phyloP scores from a whole-genome alignment of 202 grass and related monocot species.

The Zoysia matrella region DNA sequence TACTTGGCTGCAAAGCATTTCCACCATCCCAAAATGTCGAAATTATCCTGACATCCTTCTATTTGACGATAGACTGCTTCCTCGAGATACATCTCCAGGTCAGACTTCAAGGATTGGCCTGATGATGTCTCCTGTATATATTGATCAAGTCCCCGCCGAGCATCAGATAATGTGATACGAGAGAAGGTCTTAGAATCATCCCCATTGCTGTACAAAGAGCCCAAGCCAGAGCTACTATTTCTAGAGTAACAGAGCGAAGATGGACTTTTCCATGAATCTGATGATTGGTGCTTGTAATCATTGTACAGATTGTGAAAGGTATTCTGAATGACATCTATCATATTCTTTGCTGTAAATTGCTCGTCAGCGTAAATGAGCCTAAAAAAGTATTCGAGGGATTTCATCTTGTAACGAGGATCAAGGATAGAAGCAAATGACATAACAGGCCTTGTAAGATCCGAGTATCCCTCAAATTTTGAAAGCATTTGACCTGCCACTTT shows the following conservation, averaged over 20 bases:
- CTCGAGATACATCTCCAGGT: constrained; percentile 97
- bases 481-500: constrained; percentile 84
- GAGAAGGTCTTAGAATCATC: constrained; percentile 85
- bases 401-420: constrained; percentile 99
- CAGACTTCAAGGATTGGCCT: constrained; percentile 84
- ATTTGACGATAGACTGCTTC: constrained; percentile 87
- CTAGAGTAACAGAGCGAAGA: constrained; percentile 70
- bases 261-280: constrained; percentile 76
- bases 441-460: constrained; percentile 74
- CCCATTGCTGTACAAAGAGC: constrained; percentile 64
- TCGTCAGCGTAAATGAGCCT: constrained; percentile 79
- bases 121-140: constrained; percentile 97
- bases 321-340: constrained; percentile 73
- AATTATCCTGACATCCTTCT: constrained; percentile 75
- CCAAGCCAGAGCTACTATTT: constrained; percentile 57
- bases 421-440: constrained; percentile 97
- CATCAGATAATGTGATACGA: constrained; percentile 91
- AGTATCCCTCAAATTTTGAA: constrained; percentile 87
- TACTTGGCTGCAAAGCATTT: constrained; percentile 94
- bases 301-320: constrained; percentile 84
- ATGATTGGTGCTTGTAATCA: constrained; percentile 78
- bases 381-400: constrained; percentile 96
- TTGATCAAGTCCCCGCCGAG: constrained; percentile 92
- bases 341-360: constrained; percentile 72
- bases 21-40: constrained; percentile 44